Evolutionary conservation across 2,329 filamentous ascomycete species (phyloP).

Genomic region (Phyllosticta citriasiana): DNA sequence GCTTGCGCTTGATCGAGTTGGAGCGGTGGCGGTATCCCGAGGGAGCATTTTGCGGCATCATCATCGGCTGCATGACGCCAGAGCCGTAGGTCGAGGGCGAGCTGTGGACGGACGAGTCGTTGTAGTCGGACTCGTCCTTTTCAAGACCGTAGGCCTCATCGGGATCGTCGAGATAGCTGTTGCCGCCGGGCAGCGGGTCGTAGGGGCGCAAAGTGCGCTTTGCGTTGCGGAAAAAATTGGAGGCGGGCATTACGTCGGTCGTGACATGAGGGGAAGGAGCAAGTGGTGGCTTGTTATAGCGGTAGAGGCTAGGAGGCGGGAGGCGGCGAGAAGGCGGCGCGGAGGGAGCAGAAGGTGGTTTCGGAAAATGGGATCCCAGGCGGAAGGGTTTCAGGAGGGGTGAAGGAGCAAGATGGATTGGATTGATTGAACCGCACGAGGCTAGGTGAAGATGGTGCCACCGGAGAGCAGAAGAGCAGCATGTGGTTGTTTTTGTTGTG

Average conservation of each 20-base stretch:
- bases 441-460: not conserved
- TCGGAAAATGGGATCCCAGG: not conserved
- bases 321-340: not conserved
- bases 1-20: constrained; percentile 15
- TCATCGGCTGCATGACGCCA: constrained; percentile 29
- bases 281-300: not conserved
- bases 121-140: constrained; percentile 28
- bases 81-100: constrained; percentile 37
- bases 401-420: not conserved
- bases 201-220: constrained; percentile 28
- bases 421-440: not conserved
- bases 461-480: not conserved
- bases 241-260: constrained; percentile 22
- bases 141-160: constrained; percentile 28
- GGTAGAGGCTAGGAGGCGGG: constrained; percentile 5
- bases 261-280: not conserved
- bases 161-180: constrained; percentile 16
- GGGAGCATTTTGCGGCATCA: constrained; percentile 29
- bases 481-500: not conserved
- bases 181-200: constrained; percentile 18
- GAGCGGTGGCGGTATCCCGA: constrained; percentile 18
- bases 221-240: constrained; percentile 26
- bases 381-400: not conserved
- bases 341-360: not conserved
- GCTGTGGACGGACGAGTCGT: constrained; percentile 33